These are phyloP conservation scores for Nepenthes gracilis DNA, from an alignment of 148 eudicot species.

Conservation along the genomic window DNA sequence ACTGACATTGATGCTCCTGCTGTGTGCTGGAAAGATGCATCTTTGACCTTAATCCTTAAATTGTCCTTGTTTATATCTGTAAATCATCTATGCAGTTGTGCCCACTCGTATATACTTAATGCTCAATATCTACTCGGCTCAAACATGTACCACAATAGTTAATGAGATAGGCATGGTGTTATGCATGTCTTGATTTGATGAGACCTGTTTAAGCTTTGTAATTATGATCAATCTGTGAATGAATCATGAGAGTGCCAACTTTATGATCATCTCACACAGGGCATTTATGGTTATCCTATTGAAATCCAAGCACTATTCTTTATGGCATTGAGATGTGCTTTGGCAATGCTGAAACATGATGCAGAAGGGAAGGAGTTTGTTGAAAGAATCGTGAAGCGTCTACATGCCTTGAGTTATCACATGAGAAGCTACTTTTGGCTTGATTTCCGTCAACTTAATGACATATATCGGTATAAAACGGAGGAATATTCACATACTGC, in stretches of 20 bases:
- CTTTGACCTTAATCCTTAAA: background rate
- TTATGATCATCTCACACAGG: slow-evolving; percentile 23
- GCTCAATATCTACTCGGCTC: no score
- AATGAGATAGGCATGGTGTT: no score
- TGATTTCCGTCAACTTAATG: slow-evolving; percentile 59
- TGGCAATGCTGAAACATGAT: slow-evolving; percentile 48
- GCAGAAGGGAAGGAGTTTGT: slow-evolving; percentile 50
- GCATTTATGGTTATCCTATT: slow-evolving; percentile 62
- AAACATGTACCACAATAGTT: no score
- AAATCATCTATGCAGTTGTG: no score
- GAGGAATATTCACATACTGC: slow-evolving; percentile 72
- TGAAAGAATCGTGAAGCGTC: slow-evolving; percentile 54
- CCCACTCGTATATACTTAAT: no score
- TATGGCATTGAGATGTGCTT: slow-evolving; percentile 52
- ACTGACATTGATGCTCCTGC: no score
- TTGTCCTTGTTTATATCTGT: background rate
- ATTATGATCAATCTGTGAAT: no score
- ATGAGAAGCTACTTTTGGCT: slow-evolving; percentile 72
- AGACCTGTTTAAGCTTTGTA: no score
- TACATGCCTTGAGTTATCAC: slow-evolving; percentile 56
- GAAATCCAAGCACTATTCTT: slow-evolving; percentile 72
- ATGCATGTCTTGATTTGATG: no score
- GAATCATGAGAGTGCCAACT: background rate
- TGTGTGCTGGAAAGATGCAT: background rate
- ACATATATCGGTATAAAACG: slow-evolving; percentile 59